phyloP scores from a whole-genome alignment of 2,329 filamentous ascomycete genomes.

The Elsinoe fawcettii region DNA sequence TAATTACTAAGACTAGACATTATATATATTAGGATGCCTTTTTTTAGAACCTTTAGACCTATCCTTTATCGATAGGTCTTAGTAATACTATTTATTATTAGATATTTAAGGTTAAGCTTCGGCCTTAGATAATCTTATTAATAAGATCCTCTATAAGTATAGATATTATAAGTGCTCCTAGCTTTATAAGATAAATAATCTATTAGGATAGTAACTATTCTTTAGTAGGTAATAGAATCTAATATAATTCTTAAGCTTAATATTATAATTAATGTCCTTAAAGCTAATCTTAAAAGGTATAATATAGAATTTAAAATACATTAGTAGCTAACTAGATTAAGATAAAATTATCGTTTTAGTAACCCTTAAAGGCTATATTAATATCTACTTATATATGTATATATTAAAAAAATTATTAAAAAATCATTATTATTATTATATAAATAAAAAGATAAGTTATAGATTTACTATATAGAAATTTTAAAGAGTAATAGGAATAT shows the following conservation, averaged over 20 bases:
- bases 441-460: too few relatives aligned
- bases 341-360: neutral
- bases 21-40: neutral
- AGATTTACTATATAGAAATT: too few relatives aligned
- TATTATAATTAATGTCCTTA: neutral
- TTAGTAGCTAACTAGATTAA: neutral
- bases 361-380: too few relatives aligned
- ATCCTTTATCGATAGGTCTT: neutral
- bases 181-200: neutral
- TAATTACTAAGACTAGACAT: neutral
- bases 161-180: too few relatives aligned
- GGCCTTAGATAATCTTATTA: too few relatives aligned
- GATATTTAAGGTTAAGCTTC: too few relatives aligned
- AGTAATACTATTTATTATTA: neutral
- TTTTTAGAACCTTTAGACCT: neutral
- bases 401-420: too few relatives aligned
- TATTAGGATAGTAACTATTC: neutral
- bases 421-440: too few relatives aligned
- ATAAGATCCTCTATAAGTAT: too few relatives aligned
- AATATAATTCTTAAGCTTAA: neutral
- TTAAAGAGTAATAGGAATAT: too few relatives aligned
- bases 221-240: neutral
- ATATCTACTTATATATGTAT: too few relatives aligned
- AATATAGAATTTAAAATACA: neutral
- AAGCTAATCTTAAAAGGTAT: neutral